These are phyloP conservation scores for Aspergillus fructus DNA, from an alignment of 2,329 filamentous ascomycete genomes.

Conservation along the genomic window DNA sequence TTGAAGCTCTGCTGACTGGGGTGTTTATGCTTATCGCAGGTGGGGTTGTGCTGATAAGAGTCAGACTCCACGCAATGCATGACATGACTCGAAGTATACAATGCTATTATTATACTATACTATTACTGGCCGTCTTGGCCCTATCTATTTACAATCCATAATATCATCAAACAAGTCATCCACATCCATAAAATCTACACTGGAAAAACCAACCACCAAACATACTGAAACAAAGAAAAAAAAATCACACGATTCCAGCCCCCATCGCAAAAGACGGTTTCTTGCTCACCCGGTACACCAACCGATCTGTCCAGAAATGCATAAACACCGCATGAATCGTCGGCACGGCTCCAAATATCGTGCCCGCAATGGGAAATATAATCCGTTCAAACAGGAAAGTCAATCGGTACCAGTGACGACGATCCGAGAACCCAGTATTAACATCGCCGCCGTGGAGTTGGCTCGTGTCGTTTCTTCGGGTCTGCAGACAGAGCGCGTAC, in stretches of 20 bases:
- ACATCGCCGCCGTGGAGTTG: slow-evolving; percentile 55
- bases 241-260: neutral
- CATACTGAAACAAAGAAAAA: neutral
- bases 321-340: slow-evolving; percentile 66
- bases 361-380: slow-evolving; percentile 66
- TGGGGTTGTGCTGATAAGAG: too few species aligned
- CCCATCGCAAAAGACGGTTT: slow-evolving; percentile 50
- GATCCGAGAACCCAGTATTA: slow-evolving; percentile 60
- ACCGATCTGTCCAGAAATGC: slow-evolving; percentile 68
- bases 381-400: slow-evolving; percentile 63
- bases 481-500: slow-evolving; percentile 61
- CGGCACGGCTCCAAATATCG: slow-evolving; percentile 67
- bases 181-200: too few species aligned
- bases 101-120: too few species aligned
- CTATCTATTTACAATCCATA: too few species aligned
- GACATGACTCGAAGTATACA: too few species aligned
- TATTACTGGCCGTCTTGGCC: too few species aligned
- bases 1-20: too few species aligned
- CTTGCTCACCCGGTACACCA: slow-evolving; percentile 71
- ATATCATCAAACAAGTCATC: too few species aligned
- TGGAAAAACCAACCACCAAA: too few species aligned
- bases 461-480: slow-evolving; percentile 60
- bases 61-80: too few species aligned
- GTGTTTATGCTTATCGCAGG: too few species aligned
- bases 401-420: slow-evolving; percentile 56